Conservation (phyloP, 768 basidiomycete species). For the Russula sp. region DNA sequence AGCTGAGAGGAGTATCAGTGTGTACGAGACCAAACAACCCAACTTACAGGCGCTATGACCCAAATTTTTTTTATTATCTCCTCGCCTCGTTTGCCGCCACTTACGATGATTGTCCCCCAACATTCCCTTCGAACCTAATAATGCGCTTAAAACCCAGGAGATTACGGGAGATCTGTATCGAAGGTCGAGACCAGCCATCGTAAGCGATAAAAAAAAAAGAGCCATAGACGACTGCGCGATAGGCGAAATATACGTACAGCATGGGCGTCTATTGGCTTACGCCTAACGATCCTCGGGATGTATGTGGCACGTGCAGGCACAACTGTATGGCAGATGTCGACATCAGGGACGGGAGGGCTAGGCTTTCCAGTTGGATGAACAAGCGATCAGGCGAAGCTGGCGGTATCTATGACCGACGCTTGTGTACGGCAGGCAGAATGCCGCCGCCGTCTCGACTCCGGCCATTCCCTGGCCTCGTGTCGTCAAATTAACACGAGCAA, state of each 20-base stretch:
- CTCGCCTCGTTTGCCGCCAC: neutral
- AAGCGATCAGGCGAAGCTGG: conserved; percentile 1
- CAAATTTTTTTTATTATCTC: neutral
- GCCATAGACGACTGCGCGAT: neutral
- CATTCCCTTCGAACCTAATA: neutral
- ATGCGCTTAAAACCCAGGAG: neutral
- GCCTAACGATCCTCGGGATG: conserved; percentile 14
- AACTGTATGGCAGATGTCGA: conserved; percentile 15
- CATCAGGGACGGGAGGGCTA: conserved; percentile 12
- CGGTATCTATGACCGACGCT: too few species aligned
- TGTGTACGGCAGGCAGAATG: neutral
- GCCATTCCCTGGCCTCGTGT: conserved; percentile 17
- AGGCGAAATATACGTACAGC: neutral
- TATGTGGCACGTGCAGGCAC: neutral
- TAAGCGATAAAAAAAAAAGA: neutral
- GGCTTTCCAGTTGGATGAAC: neutral
- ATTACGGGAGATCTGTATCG: neutral
- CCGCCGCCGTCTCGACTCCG: neutral
- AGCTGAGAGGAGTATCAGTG: neutral
- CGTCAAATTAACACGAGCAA: conserved; percentile 8
- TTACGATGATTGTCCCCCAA: neutral
- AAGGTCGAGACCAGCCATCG: neutral
- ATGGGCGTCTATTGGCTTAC: neutral
- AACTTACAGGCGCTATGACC: neutral
- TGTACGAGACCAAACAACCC: neutral